Conservation (phyloP, 768 basidiomycete genomes). For the Rhizopogon salebrosus region DNA sequence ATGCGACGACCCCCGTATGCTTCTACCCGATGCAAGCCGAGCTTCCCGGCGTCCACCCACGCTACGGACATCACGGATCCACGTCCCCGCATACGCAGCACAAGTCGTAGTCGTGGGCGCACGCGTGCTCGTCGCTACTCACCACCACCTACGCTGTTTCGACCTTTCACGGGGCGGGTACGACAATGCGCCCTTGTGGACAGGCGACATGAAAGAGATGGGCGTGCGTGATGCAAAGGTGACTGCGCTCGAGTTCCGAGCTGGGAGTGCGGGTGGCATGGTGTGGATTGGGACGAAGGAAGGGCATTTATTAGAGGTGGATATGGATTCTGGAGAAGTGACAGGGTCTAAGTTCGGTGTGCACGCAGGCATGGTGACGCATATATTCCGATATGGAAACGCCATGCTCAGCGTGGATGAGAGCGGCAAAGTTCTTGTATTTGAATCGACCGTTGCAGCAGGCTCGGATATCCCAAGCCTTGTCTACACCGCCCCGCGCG, state of each 20-base stretch:
- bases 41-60: slow-evolving; percentile 53
- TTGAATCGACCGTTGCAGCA: slow-evolving; percentile 41
- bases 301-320: slow-evolving; percentile 80
- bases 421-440: slow-evolving; percentile 76
- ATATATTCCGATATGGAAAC: slow-evolving; percentile 68
- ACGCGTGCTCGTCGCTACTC: slow-evolving; percentile 50
- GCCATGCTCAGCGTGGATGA: slow-evolving; percentile 85
- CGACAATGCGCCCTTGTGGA: slow-evolving; percentile 37
- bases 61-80: slow-evolving; percentile 44
- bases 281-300: slow-evolving; percentile 92
- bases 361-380: slow-evolving; percentile 62
- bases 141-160: slow-evolving; percentile 59
- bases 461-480: slow-evolving; percentile 38
- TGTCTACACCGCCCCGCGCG: slow-evolving; percentile 44
- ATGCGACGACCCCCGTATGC: slow-evolving; percentile 42
- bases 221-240: slow-evolving; percentile 66
- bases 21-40: slow-evolving; percentile 62
- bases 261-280: slow-evolving; percentile 46
- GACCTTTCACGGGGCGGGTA: slow-evolving; percentile 38
- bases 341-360: slow-evolving; percentile 52
- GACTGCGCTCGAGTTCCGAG: slow-evolving; percentile 74
- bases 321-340: slow-evolving; percentile 56
- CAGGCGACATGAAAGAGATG: slow-evolving; percentile 58
- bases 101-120: slow-evolving; percentile 53
- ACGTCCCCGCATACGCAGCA: slow-evolving; percentile 49